Conservation (phyloP, 371 early-diverging fungal genomes). For the Rhizopus delemar region DNA sequence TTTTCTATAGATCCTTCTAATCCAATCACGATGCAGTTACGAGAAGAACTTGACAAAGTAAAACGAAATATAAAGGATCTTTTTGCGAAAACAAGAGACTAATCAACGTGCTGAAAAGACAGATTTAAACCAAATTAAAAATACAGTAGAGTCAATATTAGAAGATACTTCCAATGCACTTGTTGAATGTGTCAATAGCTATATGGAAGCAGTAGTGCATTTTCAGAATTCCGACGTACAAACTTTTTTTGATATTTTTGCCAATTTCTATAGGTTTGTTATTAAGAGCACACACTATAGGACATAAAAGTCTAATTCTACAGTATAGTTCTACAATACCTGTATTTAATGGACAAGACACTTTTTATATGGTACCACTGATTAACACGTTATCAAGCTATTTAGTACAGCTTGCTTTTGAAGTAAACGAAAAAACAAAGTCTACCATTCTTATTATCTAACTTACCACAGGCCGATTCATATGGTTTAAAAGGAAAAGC, state of each 20-base stretch:
- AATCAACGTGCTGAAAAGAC: slow-evolving; percentile 7
- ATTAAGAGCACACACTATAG: not conserved
- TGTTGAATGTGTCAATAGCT: slow-evolving; percentile 17
- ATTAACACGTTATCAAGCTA: slow-evolving; percentile 19
- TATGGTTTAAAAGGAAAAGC: slow-evolving; percentile 21
- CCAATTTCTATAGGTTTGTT: slow-evolving; percentile 27
- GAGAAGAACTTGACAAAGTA: slow-evolving; percentile 20
- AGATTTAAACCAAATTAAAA: slow-evolving; percentile 9
- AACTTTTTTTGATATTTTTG: slow-evolving; percentile 24
- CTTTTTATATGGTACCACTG: slow-evolving; percentile 23
- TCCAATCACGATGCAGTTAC: slow-evolving; percentile 10
- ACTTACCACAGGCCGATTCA: slow-evolving; percentile 20
- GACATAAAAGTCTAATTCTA: not conserved
- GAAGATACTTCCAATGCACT: slow-evolving; percentile 26
- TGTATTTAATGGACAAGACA: slow-evolving; percentile 23
- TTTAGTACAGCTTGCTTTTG: slow-evolving; percentile 23
- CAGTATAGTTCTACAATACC: slow-evolving; percentile 18
- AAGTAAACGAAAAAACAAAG: slow-evolving; percentile 10
- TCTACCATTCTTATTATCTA: not conserved
- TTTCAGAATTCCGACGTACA: slow-evolving; percentile 4
- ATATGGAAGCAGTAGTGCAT: slow-evolving; percentile 14
- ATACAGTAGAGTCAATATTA: slow-evolving; percentile 6
- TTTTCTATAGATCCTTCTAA: slow-evolving; percentile 9
- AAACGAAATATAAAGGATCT: not conserved
- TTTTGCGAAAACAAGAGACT: not conserved